A percentile compares a stretch with the other conserved stretches of the same genome.
Evolutionary conservation across 805 yeast genomes (phyloP).

Genomic region (Saccharomycopsis babjevae): DNA sequence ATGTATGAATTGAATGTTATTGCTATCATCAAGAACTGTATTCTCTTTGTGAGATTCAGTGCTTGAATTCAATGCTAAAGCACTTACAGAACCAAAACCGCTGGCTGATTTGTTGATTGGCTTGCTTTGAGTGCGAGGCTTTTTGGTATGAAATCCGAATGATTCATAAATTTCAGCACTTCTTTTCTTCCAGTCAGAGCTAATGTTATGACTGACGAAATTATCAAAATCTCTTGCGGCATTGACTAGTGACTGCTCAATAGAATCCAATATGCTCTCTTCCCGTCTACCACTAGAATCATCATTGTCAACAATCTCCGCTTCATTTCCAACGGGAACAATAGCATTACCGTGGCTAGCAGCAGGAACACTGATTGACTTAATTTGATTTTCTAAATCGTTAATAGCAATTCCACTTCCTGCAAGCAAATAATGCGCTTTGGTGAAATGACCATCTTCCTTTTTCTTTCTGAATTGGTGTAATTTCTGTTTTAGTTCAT

Average conservation of each 20-base stretch:
- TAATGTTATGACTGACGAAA: slow-evolving; percentile 60
- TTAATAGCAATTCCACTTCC: slow-evolving; percentile 83
- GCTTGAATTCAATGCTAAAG: background rate
- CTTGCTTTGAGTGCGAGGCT: slow-evolving; percentile 2
- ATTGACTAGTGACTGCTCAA: slow-evolving; percentile 63
- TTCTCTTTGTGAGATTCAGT: background rate
- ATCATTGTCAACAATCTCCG: slow-evolving; percentile 40
- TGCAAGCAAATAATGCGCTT: slow-evolving; percentile 82
- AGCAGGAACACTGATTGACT: slow-evolving; percentile 26
- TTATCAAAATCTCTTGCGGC: slow-evolving; percentile 79
- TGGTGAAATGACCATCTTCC: slow-evolving; percentile 39
- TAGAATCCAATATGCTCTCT: slow-evolving; percentile 70
- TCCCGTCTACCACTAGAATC: slow-evolving; percentile 65
- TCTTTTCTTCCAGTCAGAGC: slow-evolving; percentile 76
- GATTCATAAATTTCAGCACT: slow-evolving; percentile 65
- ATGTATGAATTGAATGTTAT: background rate
- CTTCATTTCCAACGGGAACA: slow-evolving; percentile 17
- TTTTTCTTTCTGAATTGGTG: slow-evolving; percentile 39
- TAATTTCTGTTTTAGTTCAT: slow-evolving; percentile 66
- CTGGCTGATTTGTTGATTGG: background rate
- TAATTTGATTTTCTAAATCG: slow-evolving; percentile 53
- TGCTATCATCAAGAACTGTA: background rate
- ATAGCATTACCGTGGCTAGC: slow-evolving; percentile 11
- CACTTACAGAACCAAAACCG: background rate
- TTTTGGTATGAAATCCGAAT: slow-evolving; percentile 35